Conservation (phyloP, 805 yeast species). For the Metschnikowia bowlesiae region DNA sequence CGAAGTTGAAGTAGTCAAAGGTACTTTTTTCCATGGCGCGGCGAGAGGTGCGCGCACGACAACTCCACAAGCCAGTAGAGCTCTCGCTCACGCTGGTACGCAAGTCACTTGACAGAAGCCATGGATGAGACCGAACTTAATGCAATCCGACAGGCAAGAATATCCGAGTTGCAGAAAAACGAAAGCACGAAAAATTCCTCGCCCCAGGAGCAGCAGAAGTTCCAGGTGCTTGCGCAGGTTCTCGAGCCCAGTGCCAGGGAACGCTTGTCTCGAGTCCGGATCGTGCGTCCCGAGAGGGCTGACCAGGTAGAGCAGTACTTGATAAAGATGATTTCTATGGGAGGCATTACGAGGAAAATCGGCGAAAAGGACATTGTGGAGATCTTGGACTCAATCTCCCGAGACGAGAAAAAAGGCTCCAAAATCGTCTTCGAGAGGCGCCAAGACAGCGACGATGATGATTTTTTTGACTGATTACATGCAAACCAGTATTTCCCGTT, state of each 20-base stretch:
- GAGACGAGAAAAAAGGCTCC: constrained; percentile 61
- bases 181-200: constrained; percentile 27
- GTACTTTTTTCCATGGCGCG: constrained; percentile 3
- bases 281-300: constrained; percentile 91
- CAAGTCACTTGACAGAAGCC: background rate
- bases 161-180: constrained; percentile 71
- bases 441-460: constrained; percentile 30
- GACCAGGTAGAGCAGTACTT: constrained; percentile 80
- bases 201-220: constrained; percentile 34
- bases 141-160: constrained; percentile 90
- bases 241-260: constrained; percentile 83
- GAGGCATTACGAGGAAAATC: constrained; percentile 71
- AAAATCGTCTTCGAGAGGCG: constrained; percentile 60
- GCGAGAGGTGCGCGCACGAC: constrained; percentile 2
- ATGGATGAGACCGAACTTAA: constrained; percentile 88
- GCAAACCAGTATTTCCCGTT: background rate
- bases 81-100: too few species aligned
- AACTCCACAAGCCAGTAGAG: background rate
- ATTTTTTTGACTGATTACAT: constrained; percentile 26
- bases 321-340: constrained; percentile 66
- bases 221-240: constrained; percentile 55
- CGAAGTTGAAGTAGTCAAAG: background rate
- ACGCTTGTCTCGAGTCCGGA: constrained; percentile 75
- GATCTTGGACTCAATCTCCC: constrained; percentile 75
- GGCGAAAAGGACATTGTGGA: constrained; percentile 78